These are phyloP conservation scores for Tilletia setariae DNA, from an alignment of 1,284 basidiomycete genomes.

Conservation along the genomic window DNA sequence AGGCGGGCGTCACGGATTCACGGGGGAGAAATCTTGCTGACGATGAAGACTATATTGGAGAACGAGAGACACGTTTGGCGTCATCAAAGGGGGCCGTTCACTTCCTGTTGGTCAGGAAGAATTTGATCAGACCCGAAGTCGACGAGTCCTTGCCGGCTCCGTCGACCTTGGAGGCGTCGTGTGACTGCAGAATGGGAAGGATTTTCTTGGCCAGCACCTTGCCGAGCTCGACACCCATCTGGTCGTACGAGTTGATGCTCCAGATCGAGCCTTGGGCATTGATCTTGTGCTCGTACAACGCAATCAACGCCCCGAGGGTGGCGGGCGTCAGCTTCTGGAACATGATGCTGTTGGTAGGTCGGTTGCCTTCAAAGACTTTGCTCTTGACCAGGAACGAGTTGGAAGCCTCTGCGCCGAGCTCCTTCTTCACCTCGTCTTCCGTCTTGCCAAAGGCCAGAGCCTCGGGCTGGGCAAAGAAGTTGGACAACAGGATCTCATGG, in stretches of 20 bases:
- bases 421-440: constrained; percentile 78
- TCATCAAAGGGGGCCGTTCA: too few relatives aligned
- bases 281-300: constrained; percentile 98
- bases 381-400: constrained; percentile 85
- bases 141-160: constrained; percentile 75
- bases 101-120: constrained; percentile 37
- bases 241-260: constrained; percentile 92
- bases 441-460: constrained; percentile 96
- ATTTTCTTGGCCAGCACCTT: constrained; percentile 94
- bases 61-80: too few relatives aligned
- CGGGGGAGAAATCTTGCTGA: too few relatives aligned
- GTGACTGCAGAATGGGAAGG: constrained; percentile 74
- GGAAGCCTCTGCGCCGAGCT: constrained; percentile 68
- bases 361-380: constrained; percentile 97
- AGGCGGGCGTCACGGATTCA: too few relatives aligned
- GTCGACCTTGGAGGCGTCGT: constrained; percentile 68
- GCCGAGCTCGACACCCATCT: constrained; percentile 83
- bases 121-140: constrained; percentile 42
- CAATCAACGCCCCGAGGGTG: constrained; percentile 81
- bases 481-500: constrained; percentile 93
- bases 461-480: constrained; percentile 97
- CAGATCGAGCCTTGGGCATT: constrained; percentile 94
- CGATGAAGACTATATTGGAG: too few relatives aligned
- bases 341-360: constrained; percentile 93
- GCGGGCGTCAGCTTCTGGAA: constrained; percentile 88